These are phyloP conservation scores for Colletotrichum ledebouriae DNA, from an alignment of 2,329 filamentous ascomycete genomes.

Conservation along the genomic window DNA sequence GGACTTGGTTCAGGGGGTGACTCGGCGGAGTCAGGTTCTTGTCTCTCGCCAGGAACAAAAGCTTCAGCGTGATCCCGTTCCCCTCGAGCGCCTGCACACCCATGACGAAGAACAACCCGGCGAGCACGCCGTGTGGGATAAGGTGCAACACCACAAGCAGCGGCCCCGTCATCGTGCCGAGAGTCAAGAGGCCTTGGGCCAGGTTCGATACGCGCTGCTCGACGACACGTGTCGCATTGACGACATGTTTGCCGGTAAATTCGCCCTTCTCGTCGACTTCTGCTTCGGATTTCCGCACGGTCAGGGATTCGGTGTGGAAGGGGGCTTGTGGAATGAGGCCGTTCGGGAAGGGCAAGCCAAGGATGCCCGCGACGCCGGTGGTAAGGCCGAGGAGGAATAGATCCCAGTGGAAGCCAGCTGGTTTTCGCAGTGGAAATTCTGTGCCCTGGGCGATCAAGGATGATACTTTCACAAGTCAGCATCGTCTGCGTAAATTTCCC, in stretches of 20 bases:
- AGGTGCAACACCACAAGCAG: conserved; percentile 80
- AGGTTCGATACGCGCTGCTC: conserved; percentile 86
- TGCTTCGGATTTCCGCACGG: conserved; percentile 69
- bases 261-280: conserved; percentile 66
- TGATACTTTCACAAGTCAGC: conserved; percentile 68
- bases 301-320: conserved; percentile 84
- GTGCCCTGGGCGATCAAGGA: conserved; percentile 87
- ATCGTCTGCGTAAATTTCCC: accelerated
- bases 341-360: conserved; percentile 86
- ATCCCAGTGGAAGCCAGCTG: conserved; percentile 89
- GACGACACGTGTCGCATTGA: conserved; percentile 70
- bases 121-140: conserved; percentile 84
- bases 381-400: conserved; percentile 84
- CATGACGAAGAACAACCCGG: conserved; percentile 89
- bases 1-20: conserved; percentile 73
- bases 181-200: conserved; percentile 80
- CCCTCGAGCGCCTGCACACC: conserved; percentile 81
- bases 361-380: conserved; percentile 79
- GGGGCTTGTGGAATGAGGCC: conserved; percentile 87
- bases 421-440: conserved; percentile 84
- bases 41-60: conserved; percentile 79
- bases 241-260: conserved; percentile 68
- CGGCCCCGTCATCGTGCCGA: conserved; percentile 83
- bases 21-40: conserved; percentile 68
- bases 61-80: conserved; percentile 83